Evolutionary conservation across 1,284 basidiomycete species (phyloP).

Genomic region (Cryptococcus jaspeensis): DNA sequence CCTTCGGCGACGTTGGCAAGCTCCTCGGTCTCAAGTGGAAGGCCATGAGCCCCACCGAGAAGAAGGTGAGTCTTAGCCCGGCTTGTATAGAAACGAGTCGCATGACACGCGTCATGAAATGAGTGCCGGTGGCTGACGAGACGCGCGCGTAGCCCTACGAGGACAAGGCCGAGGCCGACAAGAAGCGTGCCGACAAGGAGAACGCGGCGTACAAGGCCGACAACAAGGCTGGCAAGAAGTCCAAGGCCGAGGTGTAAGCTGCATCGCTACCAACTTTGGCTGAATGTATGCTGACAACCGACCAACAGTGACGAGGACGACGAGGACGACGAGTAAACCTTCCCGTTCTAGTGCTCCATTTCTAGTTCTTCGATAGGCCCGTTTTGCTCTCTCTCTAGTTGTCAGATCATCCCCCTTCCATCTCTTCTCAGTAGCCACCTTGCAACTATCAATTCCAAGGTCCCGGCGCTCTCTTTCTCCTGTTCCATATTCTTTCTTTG

Average conservation of each 20-base stretch:
- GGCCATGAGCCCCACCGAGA: slow-evolving; percentile 76
- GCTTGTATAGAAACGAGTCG: neutral
- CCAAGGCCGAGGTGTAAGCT: slow-evolving; percentile 17
- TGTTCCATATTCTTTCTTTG: neutral
- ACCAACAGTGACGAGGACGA: slow-evolving; percentile 21
- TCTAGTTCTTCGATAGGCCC: neutral
- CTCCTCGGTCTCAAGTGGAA: slow-evolving; percentile 88
- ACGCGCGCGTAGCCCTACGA: slow-evolving; percentile 74
- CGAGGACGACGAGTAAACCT: slow-evolving; percentile 32
- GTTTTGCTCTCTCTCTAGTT: neutral
- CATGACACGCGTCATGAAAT: neutral
- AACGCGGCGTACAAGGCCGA: slow-evolving; percentile 56
- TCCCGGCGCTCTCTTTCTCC: neutral
- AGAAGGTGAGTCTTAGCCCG: slow-evolving; percentile 69
- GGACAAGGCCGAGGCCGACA: slow-evolving; percentile 82
- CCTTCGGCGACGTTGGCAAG: slow-evolving; percentile 90
- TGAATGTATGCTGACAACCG: neutral
- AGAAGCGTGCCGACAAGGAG: slow-evolving; percentile 64
- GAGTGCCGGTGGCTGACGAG: neutral
- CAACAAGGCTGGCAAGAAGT: slow-evolving; percentile 49
- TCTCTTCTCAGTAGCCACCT: neutral
- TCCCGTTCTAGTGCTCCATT: neutral
- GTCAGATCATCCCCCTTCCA: neutral
- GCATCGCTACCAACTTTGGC: neutral
- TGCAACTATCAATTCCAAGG: neutral